Percentiles rank a stretch among this genome's conserved stretches.
Evolutionary conservation across 108 stramenopile species (phyloP).

Genomic region (Cyclotella choctawhatcheeana): DNA sequence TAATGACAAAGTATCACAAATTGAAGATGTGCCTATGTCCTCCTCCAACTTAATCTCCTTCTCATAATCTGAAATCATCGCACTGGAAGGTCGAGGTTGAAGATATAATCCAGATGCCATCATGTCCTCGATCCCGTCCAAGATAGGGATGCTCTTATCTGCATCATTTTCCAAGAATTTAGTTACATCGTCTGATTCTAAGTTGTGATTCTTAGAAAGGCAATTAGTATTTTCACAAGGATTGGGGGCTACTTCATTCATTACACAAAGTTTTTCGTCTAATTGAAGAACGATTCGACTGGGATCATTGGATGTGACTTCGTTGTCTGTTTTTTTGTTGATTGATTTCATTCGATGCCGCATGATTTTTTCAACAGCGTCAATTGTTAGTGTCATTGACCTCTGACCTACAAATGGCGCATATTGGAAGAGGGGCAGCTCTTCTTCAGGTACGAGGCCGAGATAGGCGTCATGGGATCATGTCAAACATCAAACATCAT

Average conservation of each 20-base stretch:
- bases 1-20: neutral
- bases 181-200: neutral
- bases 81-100: neutral
- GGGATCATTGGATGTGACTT: neutral
- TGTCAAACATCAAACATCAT: no score
- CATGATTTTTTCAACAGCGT: no score
- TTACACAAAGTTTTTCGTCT: neutral
- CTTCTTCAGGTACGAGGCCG: no score
- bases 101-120: neutral
- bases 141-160: neutral
- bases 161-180: neutral
- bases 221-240: neutral
- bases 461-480: no score
- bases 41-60: no score
- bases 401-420: no score
- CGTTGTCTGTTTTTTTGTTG: neutral
- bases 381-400: no score
- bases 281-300: neutral
- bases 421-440: neutral
- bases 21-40: neutral
- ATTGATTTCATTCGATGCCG: neutral
- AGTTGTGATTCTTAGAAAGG: neutral
- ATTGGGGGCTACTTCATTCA: neutral
- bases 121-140: neutral
- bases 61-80: neutral